Base-by-base conservation (phyloP, 805 yeast species). In the Starmerella asiatica region DNA sequence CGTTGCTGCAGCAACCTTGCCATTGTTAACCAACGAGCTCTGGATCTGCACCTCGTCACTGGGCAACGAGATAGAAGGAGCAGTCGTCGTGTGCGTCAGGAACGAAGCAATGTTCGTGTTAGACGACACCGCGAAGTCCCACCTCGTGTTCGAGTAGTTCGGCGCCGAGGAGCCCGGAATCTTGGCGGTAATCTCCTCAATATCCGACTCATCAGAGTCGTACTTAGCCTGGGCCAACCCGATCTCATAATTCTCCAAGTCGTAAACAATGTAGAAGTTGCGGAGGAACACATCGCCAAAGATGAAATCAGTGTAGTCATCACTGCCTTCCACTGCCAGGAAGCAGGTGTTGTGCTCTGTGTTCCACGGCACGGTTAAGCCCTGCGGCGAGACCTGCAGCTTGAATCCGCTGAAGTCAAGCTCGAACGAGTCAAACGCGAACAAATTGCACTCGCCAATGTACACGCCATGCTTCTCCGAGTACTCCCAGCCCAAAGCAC, bases 251-350 rank as follows among this genome's bases (percentile, higher is more conserved):
- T 67, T 67, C 26, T 76, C 82, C 35, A 77, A 60, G 54, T 81
- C 81, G 55, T 69, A 76, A 16, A 76, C 84, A 21, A 72, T 67
- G 53, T 80, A 80, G 11, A 76, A 76, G 34, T 69, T 67, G 44
- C 81, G 66, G 47, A 80, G 57, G 52, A 80, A 70, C 38, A 70
- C 68, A 52, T 78, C 85, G 9, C 91, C 91, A 28, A 80, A 60
- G 42, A 76, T 64, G 27, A 46, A 37, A 61, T 53, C 23, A 45
- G 32, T 36, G 21, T 32, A 32, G 60, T 54, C 24, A 45, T 24
- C 20, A 48, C 60, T 33, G 50, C 55, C n/a, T 53, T 47, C 4
- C 12, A 53, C 39, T 4, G 50, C 47, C 16, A 57, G 36, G 12
- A 47, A 36, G 21, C 55, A 50, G 24, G 28, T 34, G 34, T 43